A percentile compares a stretch with the other conserved stretches of the same genome.
phyloP scores from a whole-genome alignment of 305 asterid species.

The Solanum aculeatissimum region DNA sequence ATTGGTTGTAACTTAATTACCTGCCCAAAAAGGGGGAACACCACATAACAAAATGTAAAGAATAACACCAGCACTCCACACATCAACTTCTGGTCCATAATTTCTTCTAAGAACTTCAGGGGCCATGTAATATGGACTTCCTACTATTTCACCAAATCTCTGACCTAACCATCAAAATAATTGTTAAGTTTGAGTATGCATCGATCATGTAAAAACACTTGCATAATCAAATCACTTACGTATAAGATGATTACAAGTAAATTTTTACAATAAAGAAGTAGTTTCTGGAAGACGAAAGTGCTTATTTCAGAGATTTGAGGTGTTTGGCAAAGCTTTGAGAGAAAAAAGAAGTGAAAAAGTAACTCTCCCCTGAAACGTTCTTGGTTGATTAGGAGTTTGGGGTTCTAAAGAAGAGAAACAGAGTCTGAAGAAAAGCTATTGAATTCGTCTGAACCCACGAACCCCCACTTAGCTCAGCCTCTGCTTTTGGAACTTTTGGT shows the following conservation, averaged over 20 bases:
- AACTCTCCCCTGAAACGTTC: neutral
- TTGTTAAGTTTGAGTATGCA: neutral
- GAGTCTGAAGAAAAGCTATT: too few species aligned
- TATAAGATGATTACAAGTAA: neutral
- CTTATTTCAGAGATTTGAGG: too few species aligned
- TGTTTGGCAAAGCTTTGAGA: too few species aligned
- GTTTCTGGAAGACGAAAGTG: too few species aligned
- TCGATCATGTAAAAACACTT: neutral
- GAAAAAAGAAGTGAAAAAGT: neutral
- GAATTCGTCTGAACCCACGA: too few species aligned
- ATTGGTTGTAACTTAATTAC: slow-evolving; percentile 13
- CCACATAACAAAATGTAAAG: slow-evolving; percentile 86
- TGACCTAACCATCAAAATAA: slow-evolving; percentile 30
- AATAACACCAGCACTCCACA: slow-evolving; percentile 94
- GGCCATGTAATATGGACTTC: slow-evolving; percentile 98
- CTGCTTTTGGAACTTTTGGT: neutral
- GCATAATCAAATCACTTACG: neutral
- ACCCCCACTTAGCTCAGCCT: too few species aligned
- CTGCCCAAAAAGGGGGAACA: slow-evolving; percentile 97
- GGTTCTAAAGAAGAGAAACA: too few species aligned
- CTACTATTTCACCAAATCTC: slow-evolving; percentile 68
- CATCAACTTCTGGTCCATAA: slow-evolving; percentile 67
- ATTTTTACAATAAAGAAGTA: too few species aligned
- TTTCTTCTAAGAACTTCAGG: slow-evolving; percentile 76
- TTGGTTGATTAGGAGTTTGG: neutral